Percentiles rank a stretch among this genome's conserved stretches.
Conservation (phyloP, 345 rosid genomes). For the Pistacia integerrima region DNA sequence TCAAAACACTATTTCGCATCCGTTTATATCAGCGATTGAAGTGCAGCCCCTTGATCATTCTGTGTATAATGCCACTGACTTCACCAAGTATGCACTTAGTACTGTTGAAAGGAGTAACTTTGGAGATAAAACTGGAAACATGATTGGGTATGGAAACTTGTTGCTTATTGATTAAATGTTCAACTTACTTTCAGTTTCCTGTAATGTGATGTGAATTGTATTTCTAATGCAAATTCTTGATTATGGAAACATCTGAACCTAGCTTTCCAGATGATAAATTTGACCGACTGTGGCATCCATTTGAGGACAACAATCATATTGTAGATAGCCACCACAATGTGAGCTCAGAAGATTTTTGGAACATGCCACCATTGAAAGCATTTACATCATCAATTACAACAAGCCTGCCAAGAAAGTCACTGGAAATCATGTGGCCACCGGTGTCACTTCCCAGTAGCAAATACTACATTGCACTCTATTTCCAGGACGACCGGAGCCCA, state of each 20-base stretch:
- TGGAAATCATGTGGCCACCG: slow-evolving; percentile 64
- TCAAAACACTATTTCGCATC: slow-evolving; percentile 52
- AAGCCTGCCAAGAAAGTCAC: slow-evolving; percentile 48
- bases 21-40: slow-evolving; percentile 81
- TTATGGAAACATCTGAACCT: slow-evolving; percentile 33
- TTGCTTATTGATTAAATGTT: too few relatives aligned
- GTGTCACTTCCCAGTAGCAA: slow-evolving; percentile 53
- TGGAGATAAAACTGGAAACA: slow-evolving; percentile 36
- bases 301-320: slow-evolving; percentile 45
- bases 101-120: slow-evolving; percentile 62
- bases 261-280: slow-evolving; percentile 76
- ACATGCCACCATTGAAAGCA: slow-evolving; percentile 60
- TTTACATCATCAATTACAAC: slow-evolving; percentile 58
- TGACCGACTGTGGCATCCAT: slow-evolving; percentile 77
- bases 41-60: slow-evolving; percentile 58
- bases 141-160: slow-evolving; percentile 49
- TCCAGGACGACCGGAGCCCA: slow-evolving; percentile 67
- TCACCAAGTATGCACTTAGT: slow-evolving; percentile 48
- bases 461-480: slow-evolving; percentile 78
- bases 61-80: slow-evolving; percentile 66
- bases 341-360: slow-evolving; percentile 62
- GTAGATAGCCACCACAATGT: slow-evolving; percentile 43
- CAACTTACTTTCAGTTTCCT: slow-evolving; percentile 5
- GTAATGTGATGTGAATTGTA: neutral
- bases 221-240: neutral